Conservation (phyloP, 208 protist species). For the Hexamita inflata region DNA sequence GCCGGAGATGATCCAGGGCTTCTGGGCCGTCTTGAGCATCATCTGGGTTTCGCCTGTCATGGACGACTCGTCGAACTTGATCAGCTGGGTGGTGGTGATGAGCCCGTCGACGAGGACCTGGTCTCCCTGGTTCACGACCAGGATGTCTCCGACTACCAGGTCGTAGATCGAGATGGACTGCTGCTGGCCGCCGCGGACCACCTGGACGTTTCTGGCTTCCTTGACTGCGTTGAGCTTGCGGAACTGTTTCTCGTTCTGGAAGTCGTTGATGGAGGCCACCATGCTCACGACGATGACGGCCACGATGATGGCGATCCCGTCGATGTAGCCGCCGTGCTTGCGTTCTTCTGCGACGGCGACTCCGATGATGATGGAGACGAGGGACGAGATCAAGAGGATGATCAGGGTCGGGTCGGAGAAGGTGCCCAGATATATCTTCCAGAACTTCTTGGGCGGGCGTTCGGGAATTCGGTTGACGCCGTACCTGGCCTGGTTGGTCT, state of each 20-base stretch:
- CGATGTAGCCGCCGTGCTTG: too few relatives aligned
- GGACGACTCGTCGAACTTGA: conserved; percentile 64
- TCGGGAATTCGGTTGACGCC: neutral
- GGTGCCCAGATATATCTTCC: conserved; percentile 58
- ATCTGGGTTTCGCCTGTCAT: conserved; percentile 78
- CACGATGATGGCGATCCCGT: conserved; percentile 80
- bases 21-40: conserved; percentile 56
- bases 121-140: conserved; percentile 64
- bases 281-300: conserved; percentile 72
- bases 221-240: conserved; percentile 68
- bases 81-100: conserved; percentile 54
- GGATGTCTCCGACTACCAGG: conserved; percentile 64
- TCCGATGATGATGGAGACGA: conserved; percentile 67
- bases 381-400: conserved; percentile 66
- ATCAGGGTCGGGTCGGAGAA: conserved; percentile 68
- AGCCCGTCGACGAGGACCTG: conserved; percentile 69
- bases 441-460: conserved; percentile 55
- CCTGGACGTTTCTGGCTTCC: conserved; percentile 55
- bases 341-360: conserved; percentile 43
- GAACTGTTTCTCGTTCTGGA: conserved; percentile 75
- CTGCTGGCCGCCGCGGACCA: conserved; percentile 45
- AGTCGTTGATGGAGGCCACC: conserved; percentile 78
- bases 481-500: too few relatives aligned
- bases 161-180: conserved; percentile 53
- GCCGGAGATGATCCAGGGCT: conserved; percentile 63